Conservation (phyloP, 345 rosid genomes). For the Clausena lansium region DNA sequence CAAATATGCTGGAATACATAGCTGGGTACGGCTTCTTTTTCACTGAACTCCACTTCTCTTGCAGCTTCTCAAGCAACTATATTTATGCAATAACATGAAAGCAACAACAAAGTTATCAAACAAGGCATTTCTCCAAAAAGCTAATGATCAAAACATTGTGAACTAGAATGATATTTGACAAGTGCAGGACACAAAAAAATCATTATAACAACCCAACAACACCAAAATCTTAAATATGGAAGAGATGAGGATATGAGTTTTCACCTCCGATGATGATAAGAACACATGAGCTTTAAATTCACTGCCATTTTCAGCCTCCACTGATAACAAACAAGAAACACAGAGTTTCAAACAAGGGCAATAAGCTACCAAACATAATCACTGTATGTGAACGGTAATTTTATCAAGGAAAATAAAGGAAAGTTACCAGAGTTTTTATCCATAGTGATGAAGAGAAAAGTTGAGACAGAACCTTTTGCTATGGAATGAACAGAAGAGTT, state of each 20-base stretch:
- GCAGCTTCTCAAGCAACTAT: constrained; percentile 58
- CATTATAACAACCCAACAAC: not conserved
- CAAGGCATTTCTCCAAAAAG: not conserved
- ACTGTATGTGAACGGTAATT: not conserved
- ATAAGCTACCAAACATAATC: not conserved
- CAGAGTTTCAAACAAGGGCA: constrained; percentile 11
- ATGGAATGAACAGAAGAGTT: not conserved
- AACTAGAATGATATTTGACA: not conserved
- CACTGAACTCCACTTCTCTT: constrained; percentile 56
- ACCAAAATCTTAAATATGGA: too few species aligned
- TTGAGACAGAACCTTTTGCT: constrained; percentile 2
- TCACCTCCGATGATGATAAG: constrained; percentile 64
- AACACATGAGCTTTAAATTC: constrained; percentile 54
- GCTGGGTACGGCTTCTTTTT: constrained; percentile 60
- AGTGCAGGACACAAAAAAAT: not conserved
- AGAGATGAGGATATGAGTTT: constrained; percentile 1
- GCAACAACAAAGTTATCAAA: not conserved
- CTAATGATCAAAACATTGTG: not conserved
- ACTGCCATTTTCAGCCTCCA: constrained; percentile 33
- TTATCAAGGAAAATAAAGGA: not conserved
- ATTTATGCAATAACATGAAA: not conserved
- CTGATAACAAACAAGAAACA: constrained; percentile 11
- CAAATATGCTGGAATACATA: constrained; percentile 65
- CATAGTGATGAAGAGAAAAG: not conserved
- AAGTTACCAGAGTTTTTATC: constrained; percentile 26